Evolutionary conservation across 2,329 filamentous ascomycete species (phyloP).

Genomic region (Polychaeton citri): DNA sequence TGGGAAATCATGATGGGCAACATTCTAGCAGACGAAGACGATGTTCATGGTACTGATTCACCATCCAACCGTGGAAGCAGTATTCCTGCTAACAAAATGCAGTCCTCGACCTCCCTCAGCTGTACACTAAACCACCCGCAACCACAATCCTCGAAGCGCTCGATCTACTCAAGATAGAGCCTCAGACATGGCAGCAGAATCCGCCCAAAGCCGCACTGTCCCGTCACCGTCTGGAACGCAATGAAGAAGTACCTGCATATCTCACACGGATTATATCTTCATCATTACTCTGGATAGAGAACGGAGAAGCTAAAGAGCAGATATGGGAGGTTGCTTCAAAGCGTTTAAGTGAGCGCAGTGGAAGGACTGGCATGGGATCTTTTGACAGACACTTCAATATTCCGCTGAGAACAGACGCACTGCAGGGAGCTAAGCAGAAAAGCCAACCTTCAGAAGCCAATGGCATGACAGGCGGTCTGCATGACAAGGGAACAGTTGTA

Average conservation of each 20-base stretch:
- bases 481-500: slow-evolving; percentile 33
- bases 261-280: slow-evolving; percentile 57
- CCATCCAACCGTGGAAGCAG: no score
- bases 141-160: slow-evolving; percentile 52
- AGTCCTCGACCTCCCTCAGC: slow-evolving; percentile 68
- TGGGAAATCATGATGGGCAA: no score
- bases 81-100: no score
- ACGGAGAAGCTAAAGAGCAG: slow-evolving; percentile 51
- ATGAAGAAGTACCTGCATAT: slow-evolving; percentile 47
- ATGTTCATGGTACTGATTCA: no score
- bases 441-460: slow-evolving; percentile 5
- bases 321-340: slow-evolving; percentile 70
- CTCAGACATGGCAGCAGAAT: slow-evolving; percentile 52
- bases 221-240: slow-evolving; percentile 29
- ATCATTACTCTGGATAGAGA: slow-evolving; percentile 52
- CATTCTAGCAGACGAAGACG: no score
- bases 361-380: slow-evolving; percentile 54
- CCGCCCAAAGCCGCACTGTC: slow-evolving; percentile 3
- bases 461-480: slow-evolving; percentile 1
- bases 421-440: slow-evolving; percentile 1
- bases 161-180: slow-evolving; percentile 51
- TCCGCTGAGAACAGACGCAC: slow-evolving; percentile 8
- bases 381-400: slow-evolving; percentile 49
- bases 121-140: slow-evolving; percentile 62
- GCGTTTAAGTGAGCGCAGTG: slow-evolving; percentile 74